A percentile compares a stretch with the other conserved stretches of the same genome.
These are phyloP conservation scores for Cephalotrichum gorgonifer DNA, from an alignment of 2,329 filamentous ascomycete genomes.

Conservation along the genomic window DNA sequence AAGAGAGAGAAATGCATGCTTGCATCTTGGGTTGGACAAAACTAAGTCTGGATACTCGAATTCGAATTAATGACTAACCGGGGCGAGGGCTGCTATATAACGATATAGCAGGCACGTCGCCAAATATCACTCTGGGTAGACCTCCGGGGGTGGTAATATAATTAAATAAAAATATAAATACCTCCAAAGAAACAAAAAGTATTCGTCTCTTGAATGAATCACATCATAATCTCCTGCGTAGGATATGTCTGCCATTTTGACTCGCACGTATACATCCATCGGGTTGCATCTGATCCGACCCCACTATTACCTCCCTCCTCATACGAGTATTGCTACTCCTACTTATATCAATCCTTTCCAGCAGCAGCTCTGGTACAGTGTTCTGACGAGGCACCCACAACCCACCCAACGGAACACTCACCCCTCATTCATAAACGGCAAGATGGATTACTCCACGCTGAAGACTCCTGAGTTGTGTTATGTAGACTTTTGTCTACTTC, in stretches of 20 bases:
- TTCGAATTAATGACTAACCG: not conserved
- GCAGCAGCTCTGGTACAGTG: not conserved
- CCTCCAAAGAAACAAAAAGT: not conserved
- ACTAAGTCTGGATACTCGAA: not conserved
- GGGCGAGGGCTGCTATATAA: not conserved
- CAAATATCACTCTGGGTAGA: not conserved
- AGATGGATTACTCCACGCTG: slow-evolving; percentile 36
- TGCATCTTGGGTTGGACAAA: not conserved
- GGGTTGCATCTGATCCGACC: not conserved
- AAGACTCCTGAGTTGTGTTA: slow-evolving; percentile 66
- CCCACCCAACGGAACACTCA: not conserved
- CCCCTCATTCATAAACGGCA: not conserved
- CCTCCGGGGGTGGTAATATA: not conserved
- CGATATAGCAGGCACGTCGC: not conserved
- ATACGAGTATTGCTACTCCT: too few species aligned
- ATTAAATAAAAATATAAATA: not conserved
- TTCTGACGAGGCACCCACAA: not conserved
- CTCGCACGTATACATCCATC: not conserved
- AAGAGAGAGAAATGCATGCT: not conserved
- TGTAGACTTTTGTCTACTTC: slow-evolving; percentile 87
- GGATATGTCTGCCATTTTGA: not conserved
- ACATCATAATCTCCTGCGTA: not conserved
- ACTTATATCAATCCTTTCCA: not conserved
- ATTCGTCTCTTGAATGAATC: not conserved
- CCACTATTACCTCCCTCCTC: too few species aligned